Evolutionary conservation across 306 rosid species (phyloP).

Genomic region (Ormosia semicastrata): DNA sequence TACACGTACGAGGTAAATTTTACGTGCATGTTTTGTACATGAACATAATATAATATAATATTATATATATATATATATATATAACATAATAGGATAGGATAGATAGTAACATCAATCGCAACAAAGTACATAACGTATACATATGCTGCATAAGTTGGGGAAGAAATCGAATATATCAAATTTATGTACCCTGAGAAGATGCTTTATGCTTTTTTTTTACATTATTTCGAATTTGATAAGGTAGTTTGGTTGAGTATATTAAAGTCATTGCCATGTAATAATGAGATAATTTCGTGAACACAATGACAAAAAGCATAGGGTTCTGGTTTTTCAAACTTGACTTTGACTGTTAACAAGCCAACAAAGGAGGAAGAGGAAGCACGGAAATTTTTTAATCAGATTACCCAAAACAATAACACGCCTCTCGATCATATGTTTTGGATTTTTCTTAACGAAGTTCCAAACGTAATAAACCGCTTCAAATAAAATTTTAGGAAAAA

Average conservation of each 20-base stretch:
- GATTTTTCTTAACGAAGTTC: neutral
- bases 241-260: neutral
- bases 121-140: neutral
- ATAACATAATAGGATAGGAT: neutral
- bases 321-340: neutral
- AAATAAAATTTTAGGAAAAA: neutral
- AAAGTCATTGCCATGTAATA: neutral
- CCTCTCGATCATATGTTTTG: neutral
- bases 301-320: neutral
- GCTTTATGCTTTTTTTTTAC: neutral
- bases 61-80: too few relatives aligned
- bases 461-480: neutral
- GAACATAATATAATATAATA: neutral
- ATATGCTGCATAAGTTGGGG: neutral
- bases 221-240: neutral
- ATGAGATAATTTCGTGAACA: neutral
- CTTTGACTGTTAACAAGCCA: neutral
- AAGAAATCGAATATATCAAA: neutral
- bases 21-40: neutral
- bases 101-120: neutral
- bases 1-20: constrained; percentile 23
- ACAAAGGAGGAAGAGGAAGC: too few relatives aligned
- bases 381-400: neutral
- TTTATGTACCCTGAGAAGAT: neutral
- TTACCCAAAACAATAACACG: too few relatives aligned